Evolutionary conservation across 805 yeast genomes (phyloP).

Genomic region (Nakazawaea sp.): DNA sequence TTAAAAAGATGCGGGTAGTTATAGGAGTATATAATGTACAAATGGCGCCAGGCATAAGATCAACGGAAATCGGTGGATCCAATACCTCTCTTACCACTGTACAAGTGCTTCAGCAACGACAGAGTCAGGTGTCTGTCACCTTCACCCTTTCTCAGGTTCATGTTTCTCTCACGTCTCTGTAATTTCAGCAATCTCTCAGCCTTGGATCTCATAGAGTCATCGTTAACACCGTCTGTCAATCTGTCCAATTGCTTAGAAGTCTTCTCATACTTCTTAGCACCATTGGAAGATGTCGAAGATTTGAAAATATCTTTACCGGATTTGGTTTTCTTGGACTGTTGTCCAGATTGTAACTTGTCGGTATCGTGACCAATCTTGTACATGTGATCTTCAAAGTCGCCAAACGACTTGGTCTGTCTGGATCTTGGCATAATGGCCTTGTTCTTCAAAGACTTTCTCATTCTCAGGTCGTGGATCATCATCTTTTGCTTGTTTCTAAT

Average conservation of each 20-base stretch:
- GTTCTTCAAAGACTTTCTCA: constrained; percentile 81
- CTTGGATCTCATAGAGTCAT: constrained; percentile 72
- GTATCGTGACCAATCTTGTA: constrained; percentile 87
- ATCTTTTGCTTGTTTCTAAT: constrained; percentile 91
- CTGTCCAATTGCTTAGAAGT: constrained; percentile 59
- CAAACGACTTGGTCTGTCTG: constrained; percentile 65
- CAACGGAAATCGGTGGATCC: constrained; percentile 90
- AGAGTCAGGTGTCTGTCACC: constrained; percentile 88
- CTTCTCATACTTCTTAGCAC: constrained; percentile 31
- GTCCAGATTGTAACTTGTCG: constrained; percentile 50
- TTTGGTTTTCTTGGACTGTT: constrained; percentile 24
- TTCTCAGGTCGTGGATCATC: constrained; percentile 85
- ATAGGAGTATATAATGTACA: background rate
- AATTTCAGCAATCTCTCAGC: constrained; percentile 83
- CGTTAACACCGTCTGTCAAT: constrained; percentile 79
- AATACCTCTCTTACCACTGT: constrained; percentile 93
- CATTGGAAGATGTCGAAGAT: constrained; percentile 28
- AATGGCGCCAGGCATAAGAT: too few species aligned
- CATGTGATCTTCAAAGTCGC: constrained; percentile 85
- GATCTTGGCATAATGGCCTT: constrained; percentile 88
- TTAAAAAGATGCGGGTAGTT: background rate
- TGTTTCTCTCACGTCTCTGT: constrained; percentile 90
- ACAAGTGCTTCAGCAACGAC: constrained; percentile 87
- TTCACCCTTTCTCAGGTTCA: constrained; percentile 91
- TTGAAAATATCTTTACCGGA: constrained; percentile 80